phyloP scores from a whole-genome alignment of 306 rosid genomes.

The Pterocarpus macrocarpus region DNA sequence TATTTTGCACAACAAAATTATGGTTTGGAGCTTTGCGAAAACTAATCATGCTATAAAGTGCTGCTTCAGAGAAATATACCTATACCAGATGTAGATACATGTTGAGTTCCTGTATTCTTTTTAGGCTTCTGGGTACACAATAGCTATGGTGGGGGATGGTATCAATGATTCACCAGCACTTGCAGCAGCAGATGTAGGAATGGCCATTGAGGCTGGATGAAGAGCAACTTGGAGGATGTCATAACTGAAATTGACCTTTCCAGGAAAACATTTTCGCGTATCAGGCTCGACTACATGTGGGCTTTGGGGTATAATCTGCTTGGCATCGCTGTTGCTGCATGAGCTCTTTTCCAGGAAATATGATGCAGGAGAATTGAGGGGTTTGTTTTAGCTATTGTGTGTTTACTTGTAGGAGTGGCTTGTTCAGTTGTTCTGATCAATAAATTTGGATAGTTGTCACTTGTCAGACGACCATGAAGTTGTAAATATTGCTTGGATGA shows the following conservation, averaged over 20 bases:
- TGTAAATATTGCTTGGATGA: slow-evolving; percentile 32
- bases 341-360: slow-evolving; percentile 57
- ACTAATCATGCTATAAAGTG: no score
- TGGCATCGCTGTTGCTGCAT: slow-evolving; percentile 78
- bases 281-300: slow-evolving; percentile 75
- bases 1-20: neutral
- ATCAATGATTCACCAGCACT: slow-evolving; percentile 88
- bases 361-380: slow-evolving; percentile 1
- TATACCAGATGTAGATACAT: neutral
- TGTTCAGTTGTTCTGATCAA: slow-evolving; percentile 28
- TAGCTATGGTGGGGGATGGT: slow-evolving; percentile 92
- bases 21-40: no score
- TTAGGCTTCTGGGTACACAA: slow-evolving; percentile 63
- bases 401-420: slow-evolving; percentile 7
- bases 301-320: slow-evolving; percentile 84
- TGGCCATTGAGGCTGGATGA: slow-evolving; percentile 91
- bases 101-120: neutral
- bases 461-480: neutral
- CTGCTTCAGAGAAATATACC: no score
- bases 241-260: slow-evolving; percentile 82
- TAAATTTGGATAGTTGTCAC: neutral
- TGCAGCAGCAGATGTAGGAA: slow-evolving; percentile 85
- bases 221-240: slow-evolving; percentile 83
- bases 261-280: slow-evolving; percentile 66
- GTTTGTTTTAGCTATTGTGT: neutral